Evolutionary conservation across 2,329 filamentous ascomycete species (phyloP).

Genomic region (Microsporum audouinii): DNA sequence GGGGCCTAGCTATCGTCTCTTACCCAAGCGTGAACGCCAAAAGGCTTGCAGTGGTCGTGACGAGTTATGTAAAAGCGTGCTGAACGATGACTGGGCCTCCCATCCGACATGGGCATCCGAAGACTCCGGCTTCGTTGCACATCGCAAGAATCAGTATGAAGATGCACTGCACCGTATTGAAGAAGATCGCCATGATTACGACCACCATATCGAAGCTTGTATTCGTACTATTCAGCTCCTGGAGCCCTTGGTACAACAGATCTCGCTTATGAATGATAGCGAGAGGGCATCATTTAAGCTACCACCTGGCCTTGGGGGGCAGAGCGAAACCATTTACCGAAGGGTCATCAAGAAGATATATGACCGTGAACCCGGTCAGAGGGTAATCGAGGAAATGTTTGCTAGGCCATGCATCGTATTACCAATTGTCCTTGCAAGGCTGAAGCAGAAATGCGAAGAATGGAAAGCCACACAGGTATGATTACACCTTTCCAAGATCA

Average conservation of each 20-base stretch:
- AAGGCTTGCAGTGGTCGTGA: slow-evolving; percentile 90
- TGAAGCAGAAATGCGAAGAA: slow-evolving; percentile 94
- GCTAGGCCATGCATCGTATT: slow-evolving; percentile 73
- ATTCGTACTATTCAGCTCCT: slow-evolving; percentile 90
- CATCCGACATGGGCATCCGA: slow-evolving; percentile 98
- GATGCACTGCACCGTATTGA: slow-evolving; percentile 92
- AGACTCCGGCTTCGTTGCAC: slow-evolving; percentile 93
- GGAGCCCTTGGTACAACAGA: slow-evolving; percentile 84
- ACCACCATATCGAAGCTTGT: slow-evolving; percentile 95
- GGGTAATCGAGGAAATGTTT: slow-evolving; percentile 82
- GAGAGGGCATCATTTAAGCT: slow-evolving; percentile 68
- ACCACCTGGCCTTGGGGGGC: slow-evolving; percentile 72
- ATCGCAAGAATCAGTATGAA: slow-evolving; percentile 91
- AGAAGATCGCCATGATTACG: slow-evolving; percentile 96
- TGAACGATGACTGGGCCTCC: slow-evolving; percentile 97
- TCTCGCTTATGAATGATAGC: slow-evolving; percentile 62
- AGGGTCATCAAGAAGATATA: slow-evolving; percentile 97
- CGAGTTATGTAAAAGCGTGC: slow-evolving; percentile 80
- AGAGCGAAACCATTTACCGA: slow-evolving; percentile 94
- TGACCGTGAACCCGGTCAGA: slow-evolving; percentile 66
- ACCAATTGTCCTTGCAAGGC: slow-evolving; percentile 71
- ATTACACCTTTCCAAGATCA: background rate
- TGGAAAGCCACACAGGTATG: slow-evolving; percentile 78
- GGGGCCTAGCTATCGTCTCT: slow-evolving; percentile 83
- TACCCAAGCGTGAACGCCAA: slow-evolving; percentile 81